Conservation (phyloP, 345 rosid species). For the Hibiscus tridactylites region DNA sequence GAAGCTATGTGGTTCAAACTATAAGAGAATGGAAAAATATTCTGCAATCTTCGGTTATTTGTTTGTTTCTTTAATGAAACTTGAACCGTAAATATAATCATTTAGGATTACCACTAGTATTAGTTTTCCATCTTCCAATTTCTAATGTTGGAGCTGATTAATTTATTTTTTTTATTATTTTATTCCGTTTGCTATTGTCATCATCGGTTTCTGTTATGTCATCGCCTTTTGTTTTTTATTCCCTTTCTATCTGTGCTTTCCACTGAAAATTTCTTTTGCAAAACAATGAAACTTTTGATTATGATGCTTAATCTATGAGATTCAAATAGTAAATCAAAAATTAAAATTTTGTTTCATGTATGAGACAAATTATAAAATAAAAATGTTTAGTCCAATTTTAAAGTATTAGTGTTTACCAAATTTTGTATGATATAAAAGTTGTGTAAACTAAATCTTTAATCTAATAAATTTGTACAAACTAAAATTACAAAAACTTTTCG, state of each 20-base stretch:
- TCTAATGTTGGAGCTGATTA: not conserved
- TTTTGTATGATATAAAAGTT: no score
- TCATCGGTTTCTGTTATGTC: not conserved
- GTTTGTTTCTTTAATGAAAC: not conserved
- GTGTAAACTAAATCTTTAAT: no score
- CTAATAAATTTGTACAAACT: no score
- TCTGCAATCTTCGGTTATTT: not conserved
- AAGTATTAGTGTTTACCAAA: not conserved
- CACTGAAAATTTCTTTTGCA: not conserved
- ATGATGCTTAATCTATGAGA: not conserved
- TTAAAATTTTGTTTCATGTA: no score
- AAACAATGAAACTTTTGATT: not conserved
- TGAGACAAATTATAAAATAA: no score
- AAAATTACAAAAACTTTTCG: no score
- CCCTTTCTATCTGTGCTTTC: not conserved
- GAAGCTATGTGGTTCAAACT: constrained; percentile 5
- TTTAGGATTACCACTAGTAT: not conserved
- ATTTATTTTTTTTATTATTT: not conserved
- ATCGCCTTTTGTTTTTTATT: not conserved
- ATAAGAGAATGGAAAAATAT: not conserved
- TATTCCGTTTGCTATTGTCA: not conserved
- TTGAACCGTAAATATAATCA: not conserved
- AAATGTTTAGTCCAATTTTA: no score
- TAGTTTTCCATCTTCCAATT: not conserved
- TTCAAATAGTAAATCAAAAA: no score